Base-by-base conservation (phyloP, 2,329 filamentous ascomycete genomes). In the Zymoseptoria passerinii region DNA sequence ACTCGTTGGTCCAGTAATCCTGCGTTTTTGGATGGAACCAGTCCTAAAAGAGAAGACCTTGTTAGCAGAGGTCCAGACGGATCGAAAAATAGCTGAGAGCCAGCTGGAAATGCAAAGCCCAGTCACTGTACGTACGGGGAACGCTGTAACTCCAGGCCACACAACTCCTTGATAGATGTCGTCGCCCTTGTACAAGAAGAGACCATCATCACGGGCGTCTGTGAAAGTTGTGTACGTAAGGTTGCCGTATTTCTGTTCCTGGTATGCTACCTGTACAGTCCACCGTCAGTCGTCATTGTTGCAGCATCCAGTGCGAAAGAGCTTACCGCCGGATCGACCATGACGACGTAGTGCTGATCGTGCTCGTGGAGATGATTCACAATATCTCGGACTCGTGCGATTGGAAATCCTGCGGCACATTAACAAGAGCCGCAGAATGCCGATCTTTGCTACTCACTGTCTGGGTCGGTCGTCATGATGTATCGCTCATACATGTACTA, bases 251-350 rank as follows among this genome's bases (percentile, higher is more conserved):
- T 61, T 62, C 44, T 64, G 49, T 49, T 80, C 72, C 67, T 67
- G 63, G 56, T 72, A 72, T 1, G 71, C 73, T 13, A 44, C 35
- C 35, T 44, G 35, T 44, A 44, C 35, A 44, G 7, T n/a, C 35
- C 35, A 16, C n/a, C 35, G 35, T 44, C 35, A 44, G 35, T n/a
- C 6, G 16, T 44, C 35, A 16, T 44, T n/a, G 35, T 1, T 44
- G 35, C 4, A 44, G 16, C 35, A 13, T 40, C 35, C 35, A 44
- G 4, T n/a, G 5, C 13, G 35, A n/a, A 5, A 2, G 27, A 52
- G n/a, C 50, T 28, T 1, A 82, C 76, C 2, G 83, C 83, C 2
- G 86, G 86, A 64, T 94, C 89, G 0, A 92, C 86, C 83, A 94
- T 94, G 50, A 92, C 74, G 29, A 71, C 66, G 56, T 72, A 72